Percentiles rank a stretch among this genome's conserved stretches.
Conservation (phyloP, 108 stramenopile genomes). For the Pinguiococcus pyrenoidosus region DNA sequence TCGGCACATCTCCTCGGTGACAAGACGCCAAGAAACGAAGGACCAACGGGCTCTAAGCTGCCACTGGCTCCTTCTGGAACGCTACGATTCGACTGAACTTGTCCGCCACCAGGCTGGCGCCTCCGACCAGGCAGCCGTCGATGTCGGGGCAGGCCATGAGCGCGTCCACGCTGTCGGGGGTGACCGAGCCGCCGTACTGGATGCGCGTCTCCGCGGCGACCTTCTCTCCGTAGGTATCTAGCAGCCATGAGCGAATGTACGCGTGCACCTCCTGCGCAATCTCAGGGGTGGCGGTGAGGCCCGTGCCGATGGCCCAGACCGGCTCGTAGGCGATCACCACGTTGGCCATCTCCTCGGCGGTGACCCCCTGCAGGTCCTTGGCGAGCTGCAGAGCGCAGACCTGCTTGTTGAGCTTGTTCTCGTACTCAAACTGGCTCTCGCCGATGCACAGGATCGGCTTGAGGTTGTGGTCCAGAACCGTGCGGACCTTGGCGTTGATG, state of each 20-base stretch:
- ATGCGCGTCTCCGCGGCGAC: constrained; percentile 62
- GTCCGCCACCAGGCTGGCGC: constrained; percentile 67
- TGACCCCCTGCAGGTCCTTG: constrained; percentile 24
- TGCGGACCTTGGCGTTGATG: constrained; percentile 46
- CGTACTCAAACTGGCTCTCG: constrained; percentile 49
- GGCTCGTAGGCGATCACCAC: constrained; percentile 35
- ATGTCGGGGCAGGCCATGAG: constrained; percentile 80
- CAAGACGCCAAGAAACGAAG: too few relatives aligned
- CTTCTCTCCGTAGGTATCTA: constrained; percentile 55
- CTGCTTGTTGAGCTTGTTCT: constrained; percentile 16
- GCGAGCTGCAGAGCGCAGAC: constrained; percentile 34
- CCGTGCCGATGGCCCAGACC: constrained; percentile 39
- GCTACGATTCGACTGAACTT: constrained; percentile 83
- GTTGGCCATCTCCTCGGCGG: constrained; percentile 51
- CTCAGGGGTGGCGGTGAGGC: constrained; percentile 36
- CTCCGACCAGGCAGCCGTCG: constrained; percentile 91
- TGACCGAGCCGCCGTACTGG: constrained; percentile 83
- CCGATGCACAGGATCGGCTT: constrained; percentile 57
- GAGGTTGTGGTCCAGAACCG: constrained; percentile 25
- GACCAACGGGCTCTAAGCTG: too few relatives aligned
- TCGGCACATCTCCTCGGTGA: too few relatives aligned
- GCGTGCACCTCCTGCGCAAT: constrained; percentile 67
- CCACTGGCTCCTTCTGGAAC: constrained; percentile 54
- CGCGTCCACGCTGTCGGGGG: constrained; percentile 75
- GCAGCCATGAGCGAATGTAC: constrained; percentile 56